A percentile compares a stretch with the other conserved stretches of the same genome.
Evolutionary conservation across 805 yeast species (phyloP).

Genomic region (Pachysolen tannophilus): DNA sequence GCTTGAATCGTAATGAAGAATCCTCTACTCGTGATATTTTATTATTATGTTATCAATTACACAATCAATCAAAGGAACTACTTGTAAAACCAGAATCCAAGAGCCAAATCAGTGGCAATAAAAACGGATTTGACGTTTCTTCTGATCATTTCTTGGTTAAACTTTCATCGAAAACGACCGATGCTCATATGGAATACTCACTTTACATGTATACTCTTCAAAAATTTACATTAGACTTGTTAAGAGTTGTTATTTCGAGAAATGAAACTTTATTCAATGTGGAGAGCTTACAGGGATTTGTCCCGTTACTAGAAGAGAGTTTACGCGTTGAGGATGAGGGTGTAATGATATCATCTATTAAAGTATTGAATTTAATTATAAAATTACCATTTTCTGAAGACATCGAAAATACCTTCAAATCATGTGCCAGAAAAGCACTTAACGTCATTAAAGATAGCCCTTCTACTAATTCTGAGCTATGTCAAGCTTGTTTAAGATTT

Average conservation of each 20-base stretch:
- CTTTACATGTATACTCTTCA: conserved; percentile 56
- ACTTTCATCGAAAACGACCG: conserved; percentile 49
- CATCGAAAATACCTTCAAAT: conserved; percentile 41
- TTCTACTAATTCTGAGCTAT: conserved; percentile 65
- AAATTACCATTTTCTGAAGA: conserved; percentile 56
- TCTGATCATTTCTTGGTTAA: conserved; percentile 72
- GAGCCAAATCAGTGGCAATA: conserved; percentile 11
- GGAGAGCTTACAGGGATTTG: conserved; percentile 58
- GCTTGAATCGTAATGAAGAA: conserved; percentile 65
- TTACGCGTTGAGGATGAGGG: conserved; percentile 58
- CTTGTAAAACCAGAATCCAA: conserved; percentile 13
- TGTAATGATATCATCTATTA: conserved; percentile 61
- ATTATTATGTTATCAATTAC: conserved; percentile 66
- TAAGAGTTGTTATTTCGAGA: conserved; percentile 62
- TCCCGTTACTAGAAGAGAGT: conserved; percentile 61
- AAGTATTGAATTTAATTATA: conserved; percentile 51
- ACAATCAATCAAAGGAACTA: conserved; percentile 38
- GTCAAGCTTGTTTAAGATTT: conserved; percentile 72
- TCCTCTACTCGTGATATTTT: conserved; percentile 50
- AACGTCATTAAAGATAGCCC: conserved; percentile 69
- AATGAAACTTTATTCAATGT: conserved; percentile 53
- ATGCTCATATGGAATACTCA: conserved; percentile 47
- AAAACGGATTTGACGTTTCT: conserved; percentile 26
- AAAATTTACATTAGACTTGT: conserved; percentile 66
- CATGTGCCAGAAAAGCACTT: conserved; percentile 53